Conservation (phyloP, 2,329 filamentous ascomycete genomes). For the Anthostomella pinea region DNA sequence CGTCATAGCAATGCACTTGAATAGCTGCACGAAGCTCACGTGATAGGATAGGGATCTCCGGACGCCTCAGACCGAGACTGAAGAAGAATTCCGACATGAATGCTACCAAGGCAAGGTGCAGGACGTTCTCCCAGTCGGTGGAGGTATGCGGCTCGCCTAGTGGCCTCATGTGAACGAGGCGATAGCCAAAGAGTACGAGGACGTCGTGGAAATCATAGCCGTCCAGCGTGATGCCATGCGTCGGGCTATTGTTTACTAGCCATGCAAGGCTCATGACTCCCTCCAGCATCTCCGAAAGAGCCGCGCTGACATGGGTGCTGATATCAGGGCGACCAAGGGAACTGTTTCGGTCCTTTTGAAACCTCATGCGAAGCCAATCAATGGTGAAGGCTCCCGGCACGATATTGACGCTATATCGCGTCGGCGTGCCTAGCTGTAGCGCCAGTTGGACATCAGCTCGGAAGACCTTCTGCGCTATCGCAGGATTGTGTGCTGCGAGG, state of each 20-base stretch:
- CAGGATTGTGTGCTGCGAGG: slow-evolving; percentile 14
- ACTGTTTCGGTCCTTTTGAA: background rate
- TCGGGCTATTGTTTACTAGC: slow-evolving; percentile 16
- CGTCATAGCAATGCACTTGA: too few species aligned
- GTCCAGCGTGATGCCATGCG: slow-evolving; percentile 12
- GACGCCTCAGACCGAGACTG: slow-evolving; percentile 14
- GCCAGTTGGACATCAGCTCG: slow-evolving; percentile 26
- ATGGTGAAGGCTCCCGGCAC: slow-evolving; percentile 5
- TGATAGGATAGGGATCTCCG: slow-evolving; percentile 15
- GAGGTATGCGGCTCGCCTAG: background rate
- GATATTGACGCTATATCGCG: slow-evolving; percentile 10
- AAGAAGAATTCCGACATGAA: slow-evolving; percentile 25
- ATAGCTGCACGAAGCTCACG: too few species aligned
- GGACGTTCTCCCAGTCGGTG: slow-evolving; percentile 10
- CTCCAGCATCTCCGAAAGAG: slow-evolving; percentile 10
- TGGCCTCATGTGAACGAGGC: slow-evolving; percentile 20
- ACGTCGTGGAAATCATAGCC: slow-evolving; percentile 25
- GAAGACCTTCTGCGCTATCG: slow-evolving; percentile 21
- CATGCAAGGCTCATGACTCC: slow-evolving; percentile 17
- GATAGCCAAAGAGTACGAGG: slow-evolving; percentile 25
- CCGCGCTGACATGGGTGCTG: slow-evolving; percentile 1
- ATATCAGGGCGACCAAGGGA: background rate
- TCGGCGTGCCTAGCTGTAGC: slow-evolving; percentile 20
- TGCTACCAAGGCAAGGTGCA: slow-evolving; percentile 27
- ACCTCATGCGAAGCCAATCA: slow-evolving; percentile 1